These are phyloP conservation scores for Rhizopogon salebrosus DNA, from an alignment of 768 basidiomycete genomes.

Conservation along the genomic window DNA sequence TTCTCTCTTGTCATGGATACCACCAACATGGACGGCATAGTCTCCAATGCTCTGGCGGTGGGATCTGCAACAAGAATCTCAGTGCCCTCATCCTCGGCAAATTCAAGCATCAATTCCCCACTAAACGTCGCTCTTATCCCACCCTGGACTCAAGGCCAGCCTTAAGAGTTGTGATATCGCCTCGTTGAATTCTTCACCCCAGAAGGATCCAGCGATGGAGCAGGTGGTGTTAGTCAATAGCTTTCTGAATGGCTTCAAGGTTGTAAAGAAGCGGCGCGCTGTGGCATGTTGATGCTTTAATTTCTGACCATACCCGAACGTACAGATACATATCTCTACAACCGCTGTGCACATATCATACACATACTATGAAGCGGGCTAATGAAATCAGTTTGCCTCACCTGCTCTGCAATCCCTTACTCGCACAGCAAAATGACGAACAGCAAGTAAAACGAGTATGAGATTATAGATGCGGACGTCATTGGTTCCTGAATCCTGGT, in stretches of 20 bases:
- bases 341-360: no score
- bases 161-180: slow-evolving; percentile 13
- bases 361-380: no score
- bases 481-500: no score
- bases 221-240: background rate
- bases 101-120: slow-evolving; percentile 13
- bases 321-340: no score
- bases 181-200: slow-evolving; percentile 7
- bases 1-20: slow-evolving; percentile 22
- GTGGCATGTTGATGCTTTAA: no score
- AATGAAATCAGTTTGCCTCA: no score
- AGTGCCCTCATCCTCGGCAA: slow-evolving; percentile 14
- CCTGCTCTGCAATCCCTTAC: no score
- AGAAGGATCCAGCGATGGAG: background rate
- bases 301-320: no score
- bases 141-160: slow-evolving; percentile 13
- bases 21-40: background rate
- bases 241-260: background rate
- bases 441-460: no score
- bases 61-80: background rate
- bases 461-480: no score
- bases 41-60: background rate
- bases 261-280: background rate
- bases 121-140: slow-evolving; percentile 2
- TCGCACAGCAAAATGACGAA: no score